Conservation (phyloP, 169 alveolate genomes). For the Plasmodium berghei region DNA sequence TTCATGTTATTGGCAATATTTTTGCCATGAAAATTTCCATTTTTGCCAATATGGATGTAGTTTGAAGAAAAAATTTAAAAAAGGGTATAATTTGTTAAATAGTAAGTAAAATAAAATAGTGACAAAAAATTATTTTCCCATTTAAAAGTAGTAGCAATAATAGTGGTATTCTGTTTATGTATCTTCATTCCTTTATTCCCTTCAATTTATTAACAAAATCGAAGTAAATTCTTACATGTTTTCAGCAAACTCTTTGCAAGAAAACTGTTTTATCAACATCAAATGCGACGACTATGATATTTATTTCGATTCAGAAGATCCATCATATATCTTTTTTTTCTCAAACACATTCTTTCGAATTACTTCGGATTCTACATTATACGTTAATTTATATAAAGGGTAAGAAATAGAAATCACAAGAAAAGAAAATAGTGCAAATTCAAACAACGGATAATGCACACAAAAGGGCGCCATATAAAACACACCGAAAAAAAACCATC, state of each 20-base stretch:
- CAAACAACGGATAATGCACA: background rate
- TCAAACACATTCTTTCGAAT: conserved; percentile 46
- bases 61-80: conserved; percentile 27
- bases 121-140: background rate
- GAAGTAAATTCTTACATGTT: background rate
- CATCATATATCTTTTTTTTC: conserved; percentile 31
- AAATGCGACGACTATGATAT: conserved; percentile 55
- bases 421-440: background rate
- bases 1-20: conserved; percentile 64
- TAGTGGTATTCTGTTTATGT: too few species aligned
- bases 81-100: conserved; percentile 55
- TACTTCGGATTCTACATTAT: conserved; percentile 41
- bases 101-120: conserved; percentile 13
- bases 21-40: conserved; percentile 30
- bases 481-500: background rate
- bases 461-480: background rate
- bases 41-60: conserved; percentile 63
- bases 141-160: background rate
- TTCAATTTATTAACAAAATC: background rate
- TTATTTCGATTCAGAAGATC: conserved; percentile 50
- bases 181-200: too few species aligned
- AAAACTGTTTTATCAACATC: conserved; percentile 33
- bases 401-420: background rate
- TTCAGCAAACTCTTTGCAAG: conserved; percentile 26
- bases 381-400: conserved; percentile 31